A percentile compares a stretch with the other conserved stretches of the same genome.
These are phyloP conservation scores for Chrysochromulina parva DNA, from an alignment of 78 protist genomes.

Conservation along the genomic window DNA sequence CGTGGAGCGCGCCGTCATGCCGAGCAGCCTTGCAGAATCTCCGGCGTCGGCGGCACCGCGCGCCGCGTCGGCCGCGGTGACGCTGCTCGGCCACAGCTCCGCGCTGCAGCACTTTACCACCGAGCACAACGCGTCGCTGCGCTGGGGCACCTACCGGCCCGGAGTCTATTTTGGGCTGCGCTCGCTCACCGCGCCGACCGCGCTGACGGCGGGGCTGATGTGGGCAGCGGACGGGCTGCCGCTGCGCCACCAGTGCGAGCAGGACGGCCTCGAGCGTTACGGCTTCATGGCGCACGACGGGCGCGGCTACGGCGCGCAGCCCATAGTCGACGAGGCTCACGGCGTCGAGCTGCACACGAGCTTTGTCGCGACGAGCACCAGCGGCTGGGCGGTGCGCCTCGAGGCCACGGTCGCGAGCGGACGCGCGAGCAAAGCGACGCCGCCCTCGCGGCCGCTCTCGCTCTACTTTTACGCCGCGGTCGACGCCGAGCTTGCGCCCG, in stretches of 20 bases:
- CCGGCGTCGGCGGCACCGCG: no score
- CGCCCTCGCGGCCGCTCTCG: not conserved
- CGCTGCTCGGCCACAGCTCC: no score
- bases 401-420: not conserved
- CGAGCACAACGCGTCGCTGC: slow-evolving; percentile 1
- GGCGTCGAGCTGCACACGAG: not conserved
- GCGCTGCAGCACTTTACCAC: not conserved
- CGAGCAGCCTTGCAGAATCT: no score
- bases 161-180: slow-evolving; percentile 39
- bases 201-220: slow-evolving; percentile 37
- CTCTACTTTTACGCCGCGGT: not conserved
- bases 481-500: not conserved
- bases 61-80: no score
- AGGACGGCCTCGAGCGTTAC: not conserved
- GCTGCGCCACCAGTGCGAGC: slow-evolving; percentile 24
- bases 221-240: not conserved
- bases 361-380: not conserved
- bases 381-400: no score
- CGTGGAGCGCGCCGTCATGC: no score
- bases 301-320: not conserved
- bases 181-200: slow-evolving; percentile 19
- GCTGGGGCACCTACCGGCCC: slow-evolving; percentile 61
- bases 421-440: not conserved
- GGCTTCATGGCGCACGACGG: slow-evolving; percentile 39
- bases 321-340: not conserved